Evolutionary conservation across 495 filamentous ascomycete genomes (phyloP).

Genomic region (Xylaria telfairii): DNA sequence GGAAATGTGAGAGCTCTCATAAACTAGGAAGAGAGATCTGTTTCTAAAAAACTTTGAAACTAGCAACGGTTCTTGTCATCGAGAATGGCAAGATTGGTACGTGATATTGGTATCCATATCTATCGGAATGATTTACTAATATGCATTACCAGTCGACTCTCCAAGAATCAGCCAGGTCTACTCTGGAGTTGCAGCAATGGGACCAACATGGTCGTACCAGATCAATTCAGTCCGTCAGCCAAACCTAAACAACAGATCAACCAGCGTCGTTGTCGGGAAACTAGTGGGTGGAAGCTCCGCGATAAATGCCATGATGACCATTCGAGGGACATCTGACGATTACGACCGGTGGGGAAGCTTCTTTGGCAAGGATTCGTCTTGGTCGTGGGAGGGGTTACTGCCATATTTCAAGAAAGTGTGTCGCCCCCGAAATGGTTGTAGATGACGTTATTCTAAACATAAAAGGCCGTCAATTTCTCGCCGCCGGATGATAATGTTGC

Average conservation of each 20-base stretch:
- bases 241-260: slow-evolving; percentile 42
- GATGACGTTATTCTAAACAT: not conserved
- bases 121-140: slow-evolving; percentile 13
- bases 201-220: slow-evolving; percentile 48
- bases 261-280: slow-evolving; percentile 41
- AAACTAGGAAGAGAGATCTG: not conserved
- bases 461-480: slow-evolving; percentile 48
- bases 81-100: slow-evolving; percentile 55
- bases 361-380: slow-evolving; percentile 44
- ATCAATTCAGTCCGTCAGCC: slow-evolving; percentile 51
- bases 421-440: not conserved
- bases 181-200: slow-evolving; percentile 38
- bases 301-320: slow-evolving; percentile 54
- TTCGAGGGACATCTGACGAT: slow-evolving; percentile 49
- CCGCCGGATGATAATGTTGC: slow-evolving; percentile 43
- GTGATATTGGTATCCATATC: slow-evolving; percentile 7
- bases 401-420: slow-evolving; percentile 53
- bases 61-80: slow-evolving; percentile 55
- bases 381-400: slow-evolving; percentile 53
- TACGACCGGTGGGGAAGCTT: slow-evolving; percentile 55
- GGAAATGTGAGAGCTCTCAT: slow-evolving; percentile 29
- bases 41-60: not conserved
- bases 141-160: slow-evolving; percentile 29
- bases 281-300: slow-evolving; percentile 54
- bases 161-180: slow-evolving; percentile 38